Conservation (phyloP, 2,329 filamentous ascomycete genomes). For the Exserohilum rostratum region DNA sequence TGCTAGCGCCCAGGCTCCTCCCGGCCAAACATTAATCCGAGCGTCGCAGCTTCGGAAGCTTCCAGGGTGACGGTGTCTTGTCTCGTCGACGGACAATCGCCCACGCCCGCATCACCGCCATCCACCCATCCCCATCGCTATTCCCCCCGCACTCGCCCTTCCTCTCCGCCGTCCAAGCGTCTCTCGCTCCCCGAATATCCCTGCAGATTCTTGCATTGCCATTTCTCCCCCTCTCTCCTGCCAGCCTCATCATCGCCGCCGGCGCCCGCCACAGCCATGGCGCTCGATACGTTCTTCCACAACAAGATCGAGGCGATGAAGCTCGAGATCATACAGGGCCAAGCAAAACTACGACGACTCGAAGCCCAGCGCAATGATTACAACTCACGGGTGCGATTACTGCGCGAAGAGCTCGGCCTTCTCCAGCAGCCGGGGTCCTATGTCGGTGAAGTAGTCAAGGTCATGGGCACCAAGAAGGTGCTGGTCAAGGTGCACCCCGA, state of each 20-base stretch:
- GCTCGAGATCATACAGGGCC: constrained; percentile 99
- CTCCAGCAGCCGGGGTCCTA: constrained; percentile 98
- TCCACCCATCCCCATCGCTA: constrained; percentile 9
- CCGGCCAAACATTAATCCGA: constrained; percentile 19
- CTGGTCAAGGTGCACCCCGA: constrained; percentile 98
- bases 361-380: constrained; percentile 99
- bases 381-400: constrained; percentile 93
- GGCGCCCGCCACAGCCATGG: constrained; percentile 70
- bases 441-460: constrained; percentile 99
- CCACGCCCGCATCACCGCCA: constrained; percentile 1
- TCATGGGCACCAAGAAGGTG: constrained; percentile 99
- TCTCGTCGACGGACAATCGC: constrained; percentile 1
- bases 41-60: constrained; percentile 24
- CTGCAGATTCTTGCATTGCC: neutral
- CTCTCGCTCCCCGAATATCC: neutral
- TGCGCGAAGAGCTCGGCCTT: constrained; percentile 93
- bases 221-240: neutral
- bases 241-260: constrained; percentile 12
- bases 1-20: neutral
- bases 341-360: constrained; percentile 90
- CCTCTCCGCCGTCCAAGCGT: neutral
- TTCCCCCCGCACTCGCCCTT: neutral
- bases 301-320: constrained; percentile 99
- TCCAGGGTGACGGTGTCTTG: constrained; percentile 16
- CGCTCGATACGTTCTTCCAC: constrained; percentile 98